Evolutionary conservation across 805 yeast genomes (phyloP).

Genomic region (Saturnispora zaruensis): DNA sequence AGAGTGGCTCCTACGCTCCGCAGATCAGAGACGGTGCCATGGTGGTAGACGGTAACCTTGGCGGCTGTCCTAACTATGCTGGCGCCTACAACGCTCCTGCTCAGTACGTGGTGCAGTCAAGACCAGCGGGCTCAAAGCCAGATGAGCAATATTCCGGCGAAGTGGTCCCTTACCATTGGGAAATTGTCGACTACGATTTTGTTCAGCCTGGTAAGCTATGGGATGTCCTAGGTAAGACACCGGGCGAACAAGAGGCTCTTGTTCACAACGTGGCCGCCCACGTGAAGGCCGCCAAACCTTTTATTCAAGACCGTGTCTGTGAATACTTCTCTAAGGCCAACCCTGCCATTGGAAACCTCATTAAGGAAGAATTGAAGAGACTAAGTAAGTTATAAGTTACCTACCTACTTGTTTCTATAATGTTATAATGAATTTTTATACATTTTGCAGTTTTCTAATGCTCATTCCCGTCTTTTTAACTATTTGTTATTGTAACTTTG

Average conservation of each 20-base stretch:
- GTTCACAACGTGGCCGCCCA: conserved; percentile 81
- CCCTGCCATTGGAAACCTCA: conserved; percentile 54
- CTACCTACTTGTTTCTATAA: neutral
- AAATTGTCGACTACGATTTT: conserved; percentile 58
- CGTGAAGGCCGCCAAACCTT: conserved; percentile 56
- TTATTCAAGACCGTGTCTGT: conserved; percentile 70
- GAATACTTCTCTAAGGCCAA: conserved; percentile 70
- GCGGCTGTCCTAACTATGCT: conserved; percentile 68
- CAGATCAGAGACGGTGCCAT: conserved; percentile 78
- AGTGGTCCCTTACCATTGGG: conserved; percentile 76
- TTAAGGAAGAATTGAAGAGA: conserved; percentile 45
- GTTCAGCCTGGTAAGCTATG: conserved; percentile 72
- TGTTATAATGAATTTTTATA: neutral
- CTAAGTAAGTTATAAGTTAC: conserved; percentile 10
- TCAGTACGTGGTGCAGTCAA: conserved; percentile 34
- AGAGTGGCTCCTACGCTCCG: conserved; percentile 50
- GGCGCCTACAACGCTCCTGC: conserved; percentile 44
- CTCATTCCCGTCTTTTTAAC: neutral
- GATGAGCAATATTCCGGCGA: conserved; percentile 30
- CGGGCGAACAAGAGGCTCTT: conserved; percentile 77
- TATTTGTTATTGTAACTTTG: neutral
- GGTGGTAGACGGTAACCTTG: conserved; percentile 63
- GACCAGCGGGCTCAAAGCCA: conserved; percentile 22
- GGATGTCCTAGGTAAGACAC: conserved; percentile 65
- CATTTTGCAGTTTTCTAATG: neutral